phyloP scores from a whole-genome alignment of 1,284 basidiomycete genomes.

The Melampsora larici-populina region DNA sequence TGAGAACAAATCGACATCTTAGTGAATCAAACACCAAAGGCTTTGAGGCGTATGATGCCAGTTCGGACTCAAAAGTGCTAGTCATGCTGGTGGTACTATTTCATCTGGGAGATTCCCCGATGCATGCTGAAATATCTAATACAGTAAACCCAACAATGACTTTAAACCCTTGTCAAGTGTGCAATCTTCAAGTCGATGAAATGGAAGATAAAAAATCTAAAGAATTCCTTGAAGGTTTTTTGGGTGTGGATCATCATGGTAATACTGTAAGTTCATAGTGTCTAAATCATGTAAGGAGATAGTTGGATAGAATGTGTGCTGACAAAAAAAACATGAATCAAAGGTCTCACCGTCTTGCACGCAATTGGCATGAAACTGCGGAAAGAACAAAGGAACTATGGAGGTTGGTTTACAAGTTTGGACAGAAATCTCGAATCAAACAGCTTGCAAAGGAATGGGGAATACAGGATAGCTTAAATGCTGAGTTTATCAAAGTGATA shows the following conservation, averaged over 20 bases:
- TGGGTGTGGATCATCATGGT: not conserved
- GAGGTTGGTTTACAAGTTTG: no score
- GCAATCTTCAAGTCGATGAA: not conserved
- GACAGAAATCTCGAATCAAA: no score
- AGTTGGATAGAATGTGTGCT: not conserved
- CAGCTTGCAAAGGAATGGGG: no score
- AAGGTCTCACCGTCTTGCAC: no score
- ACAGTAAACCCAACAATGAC: no score
- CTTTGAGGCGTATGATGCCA: not conserved
- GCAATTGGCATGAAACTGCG: no score
- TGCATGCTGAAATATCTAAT: conserved; percentile 11
- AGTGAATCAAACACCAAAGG: conserved; percentile 1
- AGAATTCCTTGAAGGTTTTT: not conserved
- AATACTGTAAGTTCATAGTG: not conserved
- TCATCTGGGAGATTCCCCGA: not conserved
- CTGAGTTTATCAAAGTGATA: no score
- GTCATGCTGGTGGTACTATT: not conserved
- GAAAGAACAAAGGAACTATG: no score
- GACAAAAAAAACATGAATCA: no score
- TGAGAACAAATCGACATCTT: not conserved
- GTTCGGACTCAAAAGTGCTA: not conserved
- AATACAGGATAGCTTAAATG: no score
- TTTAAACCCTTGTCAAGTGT: not conserved
- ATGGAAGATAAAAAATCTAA: not conserved
- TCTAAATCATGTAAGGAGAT: not conserved